Base-by-base conservation (phyloP, 73 alveolate species). In the Tetrahymena elliotti region DNA sequence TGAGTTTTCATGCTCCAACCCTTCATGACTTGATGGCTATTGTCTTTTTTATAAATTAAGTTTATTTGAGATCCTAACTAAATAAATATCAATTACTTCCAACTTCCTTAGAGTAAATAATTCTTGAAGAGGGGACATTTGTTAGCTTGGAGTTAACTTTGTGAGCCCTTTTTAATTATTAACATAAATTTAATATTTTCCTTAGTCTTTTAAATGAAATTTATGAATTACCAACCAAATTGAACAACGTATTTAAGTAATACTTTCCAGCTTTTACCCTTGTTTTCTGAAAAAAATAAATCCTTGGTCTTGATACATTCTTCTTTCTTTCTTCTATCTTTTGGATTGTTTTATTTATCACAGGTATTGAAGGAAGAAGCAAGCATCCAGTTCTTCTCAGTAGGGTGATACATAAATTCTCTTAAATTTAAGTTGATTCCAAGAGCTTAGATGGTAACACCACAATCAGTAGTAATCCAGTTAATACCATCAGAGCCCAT, bases 391-490 rank as follows among this genome's bases (percentile, higher is more conserved):
- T 94, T 93, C 92, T 97, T 93, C 92, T 96, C 96, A 6, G 98
- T 97, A 8, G 99, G 99, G 98, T 98, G 99, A 95, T 98, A 98
- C 92, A 93, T 36, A 94, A 98, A 98, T 83, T 98, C 99, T 83
- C 98, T 97, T 92, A 98, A 98, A 95, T 94, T 95, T 37, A 98
- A 93, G 20, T 98, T 98, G 52, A 97, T 93, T 96, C 97, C 96
- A 33, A 98, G 95, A 35, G 98, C 98, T 83, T 97, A 82, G 8
- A 98, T 52, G 53, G 95, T 96, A 38, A 94, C 95, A 22, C 99
- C 99, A 54, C 99, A 98, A 94, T 98, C 98, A 93, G 98, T 98
- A 24, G 98, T 92, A 54, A 97, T 96, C 98, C 99, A 98, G 93
- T 97, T 98, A 0, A 97, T 96, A 36, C 98, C 99, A 40, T 93